These are phyloP conservation scores for Erodium texanum DNA, from an alignment of 441 rosid genomes.

Conservation along the genomic window DNA sequence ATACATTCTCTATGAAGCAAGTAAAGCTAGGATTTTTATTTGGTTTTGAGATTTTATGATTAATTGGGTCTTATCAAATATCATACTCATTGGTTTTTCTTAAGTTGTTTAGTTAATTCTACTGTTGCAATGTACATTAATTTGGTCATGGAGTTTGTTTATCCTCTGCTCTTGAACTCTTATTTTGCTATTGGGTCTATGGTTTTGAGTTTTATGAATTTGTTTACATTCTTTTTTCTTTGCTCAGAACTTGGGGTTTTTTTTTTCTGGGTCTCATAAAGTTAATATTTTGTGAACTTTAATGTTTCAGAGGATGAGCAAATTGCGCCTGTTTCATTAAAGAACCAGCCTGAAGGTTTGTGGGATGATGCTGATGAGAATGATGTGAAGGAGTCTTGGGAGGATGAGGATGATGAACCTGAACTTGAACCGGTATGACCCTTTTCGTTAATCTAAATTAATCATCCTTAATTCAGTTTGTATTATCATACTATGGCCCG, in stretches of 20 bases:
- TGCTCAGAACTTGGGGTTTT: neutral
- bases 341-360: neutral
- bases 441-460: too few species aligned
- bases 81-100: neutral
- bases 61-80: neutral
- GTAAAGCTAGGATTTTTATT: neutral
- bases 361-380: conserved; percentile 6
- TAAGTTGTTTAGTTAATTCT: neutral
- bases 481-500: neutral
- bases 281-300: neutral
- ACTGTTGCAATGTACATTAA: neutral
- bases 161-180: neutral
- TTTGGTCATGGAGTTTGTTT: neutral
- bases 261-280: neutral
- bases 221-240: neutral
- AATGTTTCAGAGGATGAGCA: neutral
- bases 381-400: neutral
- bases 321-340: neutral
- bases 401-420: neutral
- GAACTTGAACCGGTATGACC: neutral
- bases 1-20: neutral
- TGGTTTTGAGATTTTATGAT: neutral
- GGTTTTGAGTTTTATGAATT: neutral
- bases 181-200: neutral
- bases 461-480: neutral